Percentiles rank a stretch among this genome's conserved stretches.
Evolutionary conservation across 2,329 filamentous ascomycete species (phyloP).

Genomic region (Neofusicoccum kwambonambiense): DNA sequence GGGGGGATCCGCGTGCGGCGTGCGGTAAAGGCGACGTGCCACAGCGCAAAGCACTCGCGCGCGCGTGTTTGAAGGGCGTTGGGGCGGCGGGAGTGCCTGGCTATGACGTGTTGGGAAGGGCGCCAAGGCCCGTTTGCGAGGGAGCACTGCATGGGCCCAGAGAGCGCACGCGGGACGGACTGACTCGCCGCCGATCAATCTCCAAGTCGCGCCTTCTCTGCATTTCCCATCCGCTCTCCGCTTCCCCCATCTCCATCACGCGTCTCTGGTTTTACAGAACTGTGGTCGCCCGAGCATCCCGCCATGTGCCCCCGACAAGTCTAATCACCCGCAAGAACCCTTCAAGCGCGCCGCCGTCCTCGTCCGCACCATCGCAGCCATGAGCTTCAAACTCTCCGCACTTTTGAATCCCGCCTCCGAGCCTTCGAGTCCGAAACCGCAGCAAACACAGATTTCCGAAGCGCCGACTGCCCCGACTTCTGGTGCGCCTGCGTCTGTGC

Average conservation of each 20-base stretch:
- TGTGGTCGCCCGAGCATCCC: background rate
- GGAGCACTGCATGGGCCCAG: background rate
- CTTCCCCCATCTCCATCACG: conserved; percentile 7
- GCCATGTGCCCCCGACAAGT: background rate
- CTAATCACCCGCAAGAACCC: background rate
- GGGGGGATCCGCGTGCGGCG: background rate
- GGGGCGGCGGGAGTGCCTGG: background rate
- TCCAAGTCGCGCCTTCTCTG: conserved; percentile 6
- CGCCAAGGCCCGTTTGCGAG: conserved; percentile 8
- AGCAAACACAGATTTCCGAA: background rate
- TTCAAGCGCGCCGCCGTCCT: background rate
- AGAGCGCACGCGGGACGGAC: background rate
- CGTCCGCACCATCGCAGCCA: conserved; percentile 13
- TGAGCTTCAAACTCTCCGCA: conserved; percentile 32
- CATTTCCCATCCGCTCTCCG: conserved; percentile 1
- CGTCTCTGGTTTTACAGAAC: background rate
- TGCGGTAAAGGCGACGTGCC: background rate
- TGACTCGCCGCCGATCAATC: conserved; percentile 12
- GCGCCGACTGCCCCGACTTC: background rate
- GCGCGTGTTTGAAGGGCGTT: background rate
- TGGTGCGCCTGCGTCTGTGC: background rate
- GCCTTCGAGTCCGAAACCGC: conserved; percentile 3
- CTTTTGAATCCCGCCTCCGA: conserved; percentile 37
- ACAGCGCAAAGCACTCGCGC: background rate
- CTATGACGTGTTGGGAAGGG: conserved; percentile 6